Percentiles rank a stretch among this genome's conserved stretches.
Evolutionary conservation across 768 basidiomycete genomes (phyloP).

Genomic region (Amanita jacksonii): DNA sequence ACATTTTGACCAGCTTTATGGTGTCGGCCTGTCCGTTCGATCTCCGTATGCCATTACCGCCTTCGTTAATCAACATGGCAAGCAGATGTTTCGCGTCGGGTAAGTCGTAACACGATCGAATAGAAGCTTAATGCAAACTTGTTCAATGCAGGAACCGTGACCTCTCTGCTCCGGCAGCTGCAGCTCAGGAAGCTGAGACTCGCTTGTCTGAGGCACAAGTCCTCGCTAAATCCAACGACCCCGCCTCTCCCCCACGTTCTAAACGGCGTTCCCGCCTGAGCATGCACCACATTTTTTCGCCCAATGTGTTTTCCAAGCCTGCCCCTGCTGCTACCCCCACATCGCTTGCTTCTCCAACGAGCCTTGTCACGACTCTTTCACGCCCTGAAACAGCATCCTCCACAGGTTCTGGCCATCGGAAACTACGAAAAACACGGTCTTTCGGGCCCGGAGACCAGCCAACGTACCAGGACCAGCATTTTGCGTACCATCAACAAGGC

Average conservation of each 20-base stretch:
- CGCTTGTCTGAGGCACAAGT: slow-evolving; percentile 20
- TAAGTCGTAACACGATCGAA: slow-evolving; percentile 26
- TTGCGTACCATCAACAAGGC: background rate
- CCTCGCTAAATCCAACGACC: slow-evolving; percentile 21
- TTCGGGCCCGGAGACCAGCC: slow-evolving; percentile 25
- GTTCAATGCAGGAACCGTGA: slow-evolving; percentile 41
- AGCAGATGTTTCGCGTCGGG: slow-evolving; percentile 71
- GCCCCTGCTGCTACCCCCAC: slow-evolving; percentile 11
- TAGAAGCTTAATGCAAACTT: background rate
- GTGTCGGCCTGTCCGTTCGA: slow-evolving; percentile 55
- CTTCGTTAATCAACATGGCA: slow-evolving; percentile 73
- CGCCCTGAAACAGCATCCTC: slow-evolving; percentile 19
- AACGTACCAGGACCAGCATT: slow-evolving; percentile 5
- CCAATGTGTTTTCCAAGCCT: slow-evolving; percentile 39
- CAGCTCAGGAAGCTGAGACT: slow-evolving; percentile 41
- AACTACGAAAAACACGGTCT: slow-evolving; percentile 65
- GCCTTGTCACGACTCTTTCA: slow-evolving; percentile 20
- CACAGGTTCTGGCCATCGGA: slow-evolving; percentile 30
- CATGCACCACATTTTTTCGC: slow-evolving; percentile 45
- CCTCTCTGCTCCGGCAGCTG: slow-evolving; percentile 48
- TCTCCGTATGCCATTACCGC: slow-evolving; percentile 82
- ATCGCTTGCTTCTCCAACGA: background rate
- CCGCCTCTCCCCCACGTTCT: slow-evolving; percentile 30
- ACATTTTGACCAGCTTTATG: slow-evolving; percentile 58
- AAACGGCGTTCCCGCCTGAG: slow-evolving; percentile 61